Conservation (phyloP, 495 filamentous ascomycete species). For the Beverwykella pulmonaria region DNA sequence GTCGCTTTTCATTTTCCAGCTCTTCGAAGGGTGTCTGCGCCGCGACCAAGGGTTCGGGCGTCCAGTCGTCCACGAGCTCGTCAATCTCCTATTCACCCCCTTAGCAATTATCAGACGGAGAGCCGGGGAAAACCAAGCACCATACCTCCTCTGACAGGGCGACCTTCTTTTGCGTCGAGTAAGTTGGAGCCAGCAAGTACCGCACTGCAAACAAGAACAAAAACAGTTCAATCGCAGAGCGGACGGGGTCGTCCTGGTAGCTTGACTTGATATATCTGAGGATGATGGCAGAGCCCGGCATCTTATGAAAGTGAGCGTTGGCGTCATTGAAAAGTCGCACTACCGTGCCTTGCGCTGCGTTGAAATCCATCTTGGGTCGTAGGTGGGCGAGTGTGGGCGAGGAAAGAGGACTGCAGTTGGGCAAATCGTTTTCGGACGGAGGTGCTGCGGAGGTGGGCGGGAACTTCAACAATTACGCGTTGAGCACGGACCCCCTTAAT, state of each 20-base stretch:
- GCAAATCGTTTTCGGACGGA: not conserved
- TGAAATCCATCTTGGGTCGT: conserved; percentile 28
- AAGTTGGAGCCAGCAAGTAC: conserved; percentile 87
- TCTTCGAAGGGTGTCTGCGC: conserved; percentile 71
- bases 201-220: conserved; percentile 94
- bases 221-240: conserved; percentile 89
- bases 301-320: conserved; percentile 66
- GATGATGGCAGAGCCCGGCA: conserved; percentile 92
- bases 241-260: conserved; percentile 95
- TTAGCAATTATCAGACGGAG: conserved; percentile 12
- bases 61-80: conserved; percentile 96
- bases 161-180: conserved; percentile 83
- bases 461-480: too few species aligned
- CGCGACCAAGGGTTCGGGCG: conserved; percentile 85
- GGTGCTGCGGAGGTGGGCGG: conserved; percentile 2
- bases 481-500: not conserved
- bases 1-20: conserved; percentile 78
- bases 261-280: conserved; percentile 93
- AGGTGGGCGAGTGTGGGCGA: not conserved
- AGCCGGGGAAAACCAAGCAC: not conserved
- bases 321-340: conserved; percentile 33
- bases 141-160: conserved; percentile 78
- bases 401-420: not conserved
- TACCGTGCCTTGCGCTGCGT: conserved; percentile 25
- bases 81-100: conserved; percentile 74